Percentiles rank a stretch among this genome's conserved stretches.
These are phyloP conservation scores for Corymbia citriodora DNA, from an alignment of 441 rosid genomes.

Conservation along the genomic window DNA sequence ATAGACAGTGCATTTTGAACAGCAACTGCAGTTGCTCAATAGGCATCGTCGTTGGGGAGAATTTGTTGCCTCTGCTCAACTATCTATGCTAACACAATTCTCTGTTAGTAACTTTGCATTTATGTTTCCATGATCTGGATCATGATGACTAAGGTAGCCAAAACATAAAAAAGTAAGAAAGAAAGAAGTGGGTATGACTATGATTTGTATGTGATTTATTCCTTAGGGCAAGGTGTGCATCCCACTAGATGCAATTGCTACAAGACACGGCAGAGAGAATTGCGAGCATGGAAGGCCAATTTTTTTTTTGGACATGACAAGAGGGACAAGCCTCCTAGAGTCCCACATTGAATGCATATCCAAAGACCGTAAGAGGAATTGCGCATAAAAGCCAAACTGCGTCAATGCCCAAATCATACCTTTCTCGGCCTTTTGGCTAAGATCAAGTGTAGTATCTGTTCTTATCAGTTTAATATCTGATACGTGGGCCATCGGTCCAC, in stretches of 20 bases:
- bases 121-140: background rate
- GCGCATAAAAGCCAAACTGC: too few relatives aligned
- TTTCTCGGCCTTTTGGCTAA: constrained; percentile 14
- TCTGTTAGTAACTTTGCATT: background rate
- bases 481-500: constrained; percentile 1
- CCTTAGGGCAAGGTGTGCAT: background rate
- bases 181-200: background rate
- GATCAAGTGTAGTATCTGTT: constrained; percentile 13
- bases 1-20: background rate
- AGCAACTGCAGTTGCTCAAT: background rate
- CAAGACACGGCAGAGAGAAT: too few relatives aligned
- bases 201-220: background rate
- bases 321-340: too few relatives aligned
- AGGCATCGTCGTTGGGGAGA: background rate
- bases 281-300: too few relatives aligned
- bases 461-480: constrained; percentile 10
- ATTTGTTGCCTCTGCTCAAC: background rate
- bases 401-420: background rate
- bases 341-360: too few relatives aligned
- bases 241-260: background rate
- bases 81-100: background rate
- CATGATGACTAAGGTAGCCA: background rate
- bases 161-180: background rate
- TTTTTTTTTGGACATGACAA: too few relatives aligned
- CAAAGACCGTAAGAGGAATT: too few relatives aligned